Evolutionary conservation across 2,329 filamentous ascomycete species (phyloP).

Genomic region (Colletotrichum scovillei): DNA sequence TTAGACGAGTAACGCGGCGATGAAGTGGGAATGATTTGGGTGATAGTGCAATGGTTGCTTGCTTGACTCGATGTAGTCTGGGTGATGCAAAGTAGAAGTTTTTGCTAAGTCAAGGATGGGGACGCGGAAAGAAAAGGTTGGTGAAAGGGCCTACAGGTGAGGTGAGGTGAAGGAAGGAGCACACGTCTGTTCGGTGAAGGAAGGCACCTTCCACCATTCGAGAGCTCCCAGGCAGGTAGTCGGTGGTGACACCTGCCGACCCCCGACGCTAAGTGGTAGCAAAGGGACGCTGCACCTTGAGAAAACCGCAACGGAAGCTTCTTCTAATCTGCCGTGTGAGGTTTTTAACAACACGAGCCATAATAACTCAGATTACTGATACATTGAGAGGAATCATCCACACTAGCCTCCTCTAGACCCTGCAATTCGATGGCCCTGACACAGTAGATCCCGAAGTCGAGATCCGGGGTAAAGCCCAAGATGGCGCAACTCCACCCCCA

Average conservation of each 20-base stretch:
- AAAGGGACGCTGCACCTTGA: neutral
- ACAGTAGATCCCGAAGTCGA: constrained; percentile 24
- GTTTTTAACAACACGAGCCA: neutral
- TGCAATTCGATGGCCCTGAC: neutral
- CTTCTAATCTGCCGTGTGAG: neutral
- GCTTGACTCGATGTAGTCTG: neutral
- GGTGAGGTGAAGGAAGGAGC: neutral
- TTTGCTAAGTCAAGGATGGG: neutral
- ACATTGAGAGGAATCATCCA: neutral
- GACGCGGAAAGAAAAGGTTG: neutral
- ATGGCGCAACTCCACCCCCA: constrained; percentile 32
- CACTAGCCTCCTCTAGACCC: neutral
- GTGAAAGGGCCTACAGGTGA: neutral
- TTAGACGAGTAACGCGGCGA: neutral
- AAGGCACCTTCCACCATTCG: neutral
- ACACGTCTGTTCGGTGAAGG: too few species aligned
- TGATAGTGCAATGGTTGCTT: neutral
- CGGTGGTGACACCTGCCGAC: neutral
- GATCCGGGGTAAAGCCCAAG: constrained; percentile 23
- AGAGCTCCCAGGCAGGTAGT: neutral
- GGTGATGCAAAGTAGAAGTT: neutral
- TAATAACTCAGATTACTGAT: constrained; percentile 1
- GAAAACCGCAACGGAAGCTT: neutral
- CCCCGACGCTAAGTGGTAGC: neutral
- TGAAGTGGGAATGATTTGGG: neutral